These are phyloP conservation scores for Suhomyces bokatorum DNA, from an alignment of 1,139 yeast species.

Conservation along the genomic window DNA sequence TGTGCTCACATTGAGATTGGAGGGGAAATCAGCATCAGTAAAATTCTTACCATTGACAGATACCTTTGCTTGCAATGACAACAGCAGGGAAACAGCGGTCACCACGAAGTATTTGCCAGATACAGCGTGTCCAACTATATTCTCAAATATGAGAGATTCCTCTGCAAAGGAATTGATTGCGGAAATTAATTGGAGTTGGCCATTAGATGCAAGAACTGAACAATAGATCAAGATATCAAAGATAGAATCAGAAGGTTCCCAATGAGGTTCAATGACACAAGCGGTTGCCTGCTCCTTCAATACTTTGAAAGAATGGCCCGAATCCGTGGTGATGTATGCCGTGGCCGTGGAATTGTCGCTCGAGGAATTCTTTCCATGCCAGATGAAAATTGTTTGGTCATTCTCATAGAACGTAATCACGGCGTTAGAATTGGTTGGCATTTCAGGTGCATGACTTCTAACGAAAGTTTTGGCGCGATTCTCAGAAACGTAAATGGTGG, in stretches of 20 bases:
- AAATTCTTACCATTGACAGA: constrained; percentile 80
- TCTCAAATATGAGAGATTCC: constrained; percentile 43
- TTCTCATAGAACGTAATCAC: constrained; percentile 59
- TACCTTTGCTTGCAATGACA: constrained; percentile 62
- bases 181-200: constrained; percentile 42
- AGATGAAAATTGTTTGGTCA: constrained; percentile 60
- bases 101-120: constrained; percentile 69
- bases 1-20: constrained; percentile 56
- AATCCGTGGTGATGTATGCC: constrained; percentile 62
- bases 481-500: constrained; percentile 54
- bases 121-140: constrained; percentile 64
- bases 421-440: constrained; percentile 29
- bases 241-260: constrained; percentile 28
- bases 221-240: constrained; percentile 57
- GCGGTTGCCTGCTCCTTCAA: constrained; percentile 51
- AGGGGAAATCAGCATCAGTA: constrained; percentile 82
- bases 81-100: constrained; percentile 52
- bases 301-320: constrained; percentile 60
- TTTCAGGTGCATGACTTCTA: constrained; percentile 50
- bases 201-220: constrained; percentile 37
- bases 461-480: constrained; percentile 68
- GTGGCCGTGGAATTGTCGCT: constrained; percentile 36
- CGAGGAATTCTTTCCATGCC: constrained; percentile 67
- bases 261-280: constrained; percentile 67
- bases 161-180: constrained; percentile 54